A percentile compares a stretch with the other conserved stretches of the same genome.
phyloP scores from a whole-genome alignment of 371 early-diverging fungal species.

The Pancytospora philotis region DNA sequence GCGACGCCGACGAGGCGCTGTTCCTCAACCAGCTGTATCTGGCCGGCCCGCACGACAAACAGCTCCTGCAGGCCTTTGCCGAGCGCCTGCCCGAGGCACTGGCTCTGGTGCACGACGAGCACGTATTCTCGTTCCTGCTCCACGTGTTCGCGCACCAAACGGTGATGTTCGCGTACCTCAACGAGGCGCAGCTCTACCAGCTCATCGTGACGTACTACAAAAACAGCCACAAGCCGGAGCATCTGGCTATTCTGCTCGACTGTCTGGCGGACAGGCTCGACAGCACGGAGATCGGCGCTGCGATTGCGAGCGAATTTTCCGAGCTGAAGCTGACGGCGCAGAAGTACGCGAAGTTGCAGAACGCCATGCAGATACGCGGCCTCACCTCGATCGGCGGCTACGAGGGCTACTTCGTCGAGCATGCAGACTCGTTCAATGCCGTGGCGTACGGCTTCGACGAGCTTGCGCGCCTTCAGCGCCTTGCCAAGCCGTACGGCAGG shows the following conservation, averaged over 20 bases:
- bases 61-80: background rate
- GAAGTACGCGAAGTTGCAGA: background rate
- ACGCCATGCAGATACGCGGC: background rate
- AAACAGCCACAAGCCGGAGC: background rate
- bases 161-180: background rate
- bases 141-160: conserved; percentile 1
- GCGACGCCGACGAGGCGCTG: background rate
- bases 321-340: background rate
- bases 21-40: conserved; percentile 2
- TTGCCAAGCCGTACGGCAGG: background rate
- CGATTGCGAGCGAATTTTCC: background rate
- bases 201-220: background rate
- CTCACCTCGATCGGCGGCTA: background rate
- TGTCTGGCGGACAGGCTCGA: background rate
- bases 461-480: background rate
- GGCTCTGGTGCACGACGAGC: background rate
- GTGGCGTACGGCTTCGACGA: background rate
- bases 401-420: background rate
- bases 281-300: background rate
- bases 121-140: background rate
- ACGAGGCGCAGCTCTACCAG: background rate
- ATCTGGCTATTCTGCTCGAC: background rate
- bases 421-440: background rate
- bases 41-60: background rate
- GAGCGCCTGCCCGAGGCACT: background rate